Conservation (phyloP, 2,329 filamentous ascomycete genomes). For the Colletotrichum abscissum region DNA sequence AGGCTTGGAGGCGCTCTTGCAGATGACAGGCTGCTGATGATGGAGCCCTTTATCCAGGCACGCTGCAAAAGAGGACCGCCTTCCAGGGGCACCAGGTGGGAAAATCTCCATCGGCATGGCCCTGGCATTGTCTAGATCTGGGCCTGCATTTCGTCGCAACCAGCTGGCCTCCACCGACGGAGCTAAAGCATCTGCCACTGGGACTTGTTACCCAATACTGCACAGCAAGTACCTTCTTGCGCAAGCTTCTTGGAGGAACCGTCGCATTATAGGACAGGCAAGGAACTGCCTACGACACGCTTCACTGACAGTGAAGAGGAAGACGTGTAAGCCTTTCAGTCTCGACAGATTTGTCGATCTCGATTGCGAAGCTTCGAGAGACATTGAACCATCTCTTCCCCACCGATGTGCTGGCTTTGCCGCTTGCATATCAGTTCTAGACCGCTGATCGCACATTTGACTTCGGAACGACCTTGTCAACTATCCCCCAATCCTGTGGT, state of each 20-base stretch:
- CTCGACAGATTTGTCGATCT: conserved; percentile 14
- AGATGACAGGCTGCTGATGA: conserved; percentile 25
- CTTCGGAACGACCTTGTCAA: not conserved
- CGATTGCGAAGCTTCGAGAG: conserved; percentile 6
- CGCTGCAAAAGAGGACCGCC: conserved; percentile 6
- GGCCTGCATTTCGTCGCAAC: conserved; percentile 5
- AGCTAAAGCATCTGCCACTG: not conserved
- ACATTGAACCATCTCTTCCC: conserved; percentile 1
- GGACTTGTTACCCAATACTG: not conserved
- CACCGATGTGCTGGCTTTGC: conserved; percentile 24
- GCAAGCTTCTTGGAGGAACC: not conserved
- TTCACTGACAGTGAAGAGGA: not conserved
- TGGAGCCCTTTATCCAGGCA: conserved; percentile 13
- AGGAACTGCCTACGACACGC: not conserved
- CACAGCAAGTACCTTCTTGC: not conserved
- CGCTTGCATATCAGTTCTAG: conserved; percentile 4
- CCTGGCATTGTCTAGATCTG: not conserved
- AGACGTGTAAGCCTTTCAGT: not conserved
- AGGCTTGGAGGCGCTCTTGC: conserved; percentile 16
- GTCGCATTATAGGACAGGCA: not conserved
- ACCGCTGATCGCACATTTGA: not conserved
- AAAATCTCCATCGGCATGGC: not conserved
- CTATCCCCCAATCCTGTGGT: not conserved
- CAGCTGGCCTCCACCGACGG: not conserved
- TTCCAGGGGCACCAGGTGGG: conserved; percentile 14